Conservation (phyloP, 176 grass and related monocot species). For the Eragrostis curvula region DNA sequence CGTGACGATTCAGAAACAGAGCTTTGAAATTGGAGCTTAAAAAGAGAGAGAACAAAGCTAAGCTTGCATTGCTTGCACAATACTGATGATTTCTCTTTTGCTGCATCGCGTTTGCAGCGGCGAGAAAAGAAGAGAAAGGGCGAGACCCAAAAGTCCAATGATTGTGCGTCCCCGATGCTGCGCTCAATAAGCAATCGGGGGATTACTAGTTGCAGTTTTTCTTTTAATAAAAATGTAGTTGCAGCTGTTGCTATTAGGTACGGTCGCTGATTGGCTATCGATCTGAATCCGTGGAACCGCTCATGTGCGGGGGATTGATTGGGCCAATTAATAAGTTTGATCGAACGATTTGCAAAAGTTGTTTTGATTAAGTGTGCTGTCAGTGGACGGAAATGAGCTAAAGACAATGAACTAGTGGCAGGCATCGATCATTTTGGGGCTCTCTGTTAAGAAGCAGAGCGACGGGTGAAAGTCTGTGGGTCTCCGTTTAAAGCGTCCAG, state of each 20-base stretch:
- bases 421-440: not conserved
- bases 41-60: not conserved
- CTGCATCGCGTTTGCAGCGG: not conserved
- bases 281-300: conserved; percentile 6
- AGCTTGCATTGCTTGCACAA: not conserved
- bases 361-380: not conserved
- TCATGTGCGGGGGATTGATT: conserved; percentile 28
- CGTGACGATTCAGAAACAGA: not conserved
- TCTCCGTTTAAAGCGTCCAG: conserved; percentile 11
- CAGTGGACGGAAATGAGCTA: not conserved
- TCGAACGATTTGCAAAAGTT: not conserved
- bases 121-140: conserved; percentile 29
- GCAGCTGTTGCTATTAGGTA: not conserved
- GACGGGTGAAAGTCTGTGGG: not conserved
- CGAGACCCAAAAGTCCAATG: conserved; percentile 42
- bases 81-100: not conserved
- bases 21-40: conserved; percentile 22
- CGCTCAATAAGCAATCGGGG: not conserved
- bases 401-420: not conserved
- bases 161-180: conserved; percentile 37
- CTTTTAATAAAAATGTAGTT: not conserved
- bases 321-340: conserved; percentile 12
- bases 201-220: too few species aligned
- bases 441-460: too few species aligned
- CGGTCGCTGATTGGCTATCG: conserved; percentile 21